Evolutionary conservation across 768 basidiomycete genomes (phyloP).

Genomic region (Roridomyces roridus): DNA sequence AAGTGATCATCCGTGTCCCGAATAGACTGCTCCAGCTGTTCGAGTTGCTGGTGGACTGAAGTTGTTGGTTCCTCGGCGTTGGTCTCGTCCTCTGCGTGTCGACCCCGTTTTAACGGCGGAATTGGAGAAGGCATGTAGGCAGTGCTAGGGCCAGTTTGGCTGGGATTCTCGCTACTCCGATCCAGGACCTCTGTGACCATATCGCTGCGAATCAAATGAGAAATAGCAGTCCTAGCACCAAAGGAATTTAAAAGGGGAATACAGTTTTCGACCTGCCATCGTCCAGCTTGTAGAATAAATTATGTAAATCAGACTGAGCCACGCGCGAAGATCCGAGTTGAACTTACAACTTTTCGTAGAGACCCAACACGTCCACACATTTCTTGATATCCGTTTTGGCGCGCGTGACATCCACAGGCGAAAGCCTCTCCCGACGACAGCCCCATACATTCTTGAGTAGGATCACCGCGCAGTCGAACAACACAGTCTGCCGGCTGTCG

Average conservation of each 20-base stretch:
- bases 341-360: constrained; percentile 11
- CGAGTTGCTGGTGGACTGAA: neutral
- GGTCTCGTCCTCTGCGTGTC: neutral
- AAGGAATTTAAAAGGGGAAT: too few species aligned
- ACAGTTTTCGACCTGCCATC: constrained; percentile 10
- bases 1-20: constrained; percentile 9
- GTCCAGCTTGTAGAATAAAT: constrained; percentile 3
- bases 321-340: neutral
- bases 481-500: too few species aligned
- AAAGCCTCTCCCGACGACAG: neutral
- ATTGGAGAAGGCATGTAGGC: too few species aligned
- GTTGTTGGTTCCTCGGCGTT: neutral
- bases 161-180: neutral
- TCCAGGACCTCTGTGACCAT: constrained; percentile 15
- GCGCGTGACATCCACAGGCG: neutral
- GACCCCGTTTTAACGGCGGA: constrained; percentile 4
- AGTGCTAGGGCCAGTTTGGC: neutral
- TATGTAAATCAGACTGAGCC: neutral
- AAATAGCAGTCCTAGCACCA: too few species aligned
- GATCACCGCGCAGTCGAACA: constrained; percentile 10
- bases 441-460: constrained; percentile 11
- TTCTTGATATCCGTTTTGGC: constrained; percentile 14
- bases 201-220: neutral
- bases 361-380: constrained; percentile 6
- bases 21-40: neutral